phyloP scores from a whole-genome alignment of 2,329 filamentous ascomycete species.

The Epichloe brachyelytri region DNA sequence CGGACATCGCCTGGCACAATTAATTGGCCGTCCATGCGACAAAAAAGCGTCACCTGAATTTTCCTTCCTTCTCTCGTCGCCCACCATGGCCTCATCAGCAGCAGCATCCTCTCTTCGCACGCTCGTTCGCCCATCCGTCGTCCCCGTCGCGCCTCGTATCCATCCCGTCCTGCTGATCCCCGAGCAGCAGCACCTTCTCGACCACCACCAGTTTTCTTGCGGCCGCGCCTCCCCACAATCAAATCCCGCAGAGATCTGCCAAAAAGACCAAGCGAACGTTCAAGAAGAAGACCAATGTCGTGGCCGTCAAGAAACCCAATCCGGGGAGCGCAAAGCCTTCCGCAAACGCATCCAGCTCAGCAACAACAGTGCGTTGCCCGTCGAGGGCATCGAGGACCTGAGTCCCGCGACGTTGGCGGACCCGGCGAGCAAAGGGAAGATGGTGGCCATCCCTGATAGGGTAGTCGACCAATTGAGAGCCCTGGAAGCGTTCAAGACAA shows the following conservation, averaged over 20 bases:
- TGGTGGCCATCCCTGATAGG: constrained; percentile 55
- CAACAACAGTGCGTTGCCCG: constrained; percentile 82
- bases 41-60: background rate
- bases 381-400: constrained; percentile 54
- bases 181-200: constrained; percentile 28
- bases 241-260: constrained; percentile 24
- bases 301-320: constrained; percentile 42
- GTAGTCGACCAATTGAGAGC: constrained; percentile 69
- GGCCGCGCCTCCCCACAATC: constrained; percentile 14
- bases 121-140: constrained; percentile 24
- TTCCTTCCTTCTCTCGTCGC: background rate
- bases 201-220: constrained; percentile 18
- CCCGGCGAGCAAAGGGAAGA: constrained; percentile 44
- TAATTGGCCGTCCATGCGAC: constrained; percentile 16
- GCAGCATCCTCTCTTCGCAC: constrained; percentile 24
- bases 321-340: constrained; percentile 77
- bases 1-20: constrained; percentile 13
- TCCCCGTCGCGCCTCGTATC: constrained; percentile 21
- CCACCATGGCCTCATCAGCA: constrained; percentile 5
- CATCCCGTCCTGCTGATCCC: constrained; percentile 15
- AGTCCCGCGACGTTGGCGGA: constrained; percentile 40
- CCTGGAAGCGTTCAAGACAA: constrained; percentile 82
- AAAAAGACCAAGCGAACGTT: constrained; percentile 34
- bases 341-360: constrained; percentile 83
- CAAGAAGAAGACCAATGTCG: constrained; percentile 35